These are phyloP conservation scores for Neofusicoccum laricinum DNA, from an alignment of 2,329 filamentous ascomycete genomes.

Conservation along the genomic window DNA sequence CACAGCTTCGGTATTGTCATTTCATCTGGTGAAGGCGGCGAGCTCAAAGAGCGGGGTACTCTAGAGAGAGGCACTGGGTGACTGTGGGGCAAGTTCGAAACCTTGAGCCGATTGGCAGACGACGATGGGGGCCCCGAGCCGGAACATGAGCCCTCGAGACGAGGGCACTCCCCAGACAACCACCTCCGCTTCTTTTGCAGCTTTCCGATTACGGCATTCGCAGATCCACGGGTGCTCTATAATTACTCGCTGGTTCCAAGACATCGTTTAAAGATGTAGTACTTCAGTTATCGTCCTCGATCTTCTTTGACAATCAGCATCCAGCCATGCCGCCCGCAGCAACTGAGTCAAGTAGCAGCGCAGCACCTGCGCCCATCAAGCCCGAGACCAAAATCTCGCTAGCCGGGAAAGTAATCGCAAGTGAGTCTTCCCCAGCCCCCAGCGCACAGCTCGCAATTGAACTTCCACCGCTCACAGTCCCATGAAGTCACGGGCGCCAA, in stretches of 20 bases:
- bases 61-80: not conserved
- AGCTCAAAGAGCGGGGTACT: not conserved
- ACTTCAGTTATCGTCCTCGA: not conserved
- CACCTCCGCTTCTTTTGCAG: not conserved
- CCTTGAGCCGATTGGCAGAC: not conserved
- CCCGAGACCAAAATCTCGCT: slow-evolving; percentile 27
- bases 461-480: not conserved
- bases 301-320: not conserved
- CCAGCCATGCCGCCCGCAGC: not conserved
- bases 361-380: not conserved
- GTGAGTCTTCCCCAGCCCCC: not conserved
- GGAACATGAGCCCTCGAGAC: not conserved
- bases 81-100: not conserved
- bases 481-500: slow-evolving; percentile 28
- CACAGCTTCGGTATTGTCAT: not conserved
- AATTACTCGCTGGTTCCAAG: not conserved
- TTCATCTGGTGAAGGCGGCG: not conserved
- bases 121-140: not conserved
- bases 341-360: not conserved
- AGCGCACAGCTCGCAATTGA: not conserved
- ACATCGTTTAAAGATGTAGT: not conserved
- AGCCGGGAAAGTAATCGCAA: slow-evolving; percentile 24
- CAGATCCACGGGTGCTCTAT: not conserved
- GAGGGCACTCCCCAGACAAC: not conserved
- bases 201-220: not conserved